Percentiles rank a stretch among this genome's conserved stretches.
phyloP scores from a whole-genome alignment of 2,329 filamentous ascomycete species.

The Penicillium polonicum region DNA sequence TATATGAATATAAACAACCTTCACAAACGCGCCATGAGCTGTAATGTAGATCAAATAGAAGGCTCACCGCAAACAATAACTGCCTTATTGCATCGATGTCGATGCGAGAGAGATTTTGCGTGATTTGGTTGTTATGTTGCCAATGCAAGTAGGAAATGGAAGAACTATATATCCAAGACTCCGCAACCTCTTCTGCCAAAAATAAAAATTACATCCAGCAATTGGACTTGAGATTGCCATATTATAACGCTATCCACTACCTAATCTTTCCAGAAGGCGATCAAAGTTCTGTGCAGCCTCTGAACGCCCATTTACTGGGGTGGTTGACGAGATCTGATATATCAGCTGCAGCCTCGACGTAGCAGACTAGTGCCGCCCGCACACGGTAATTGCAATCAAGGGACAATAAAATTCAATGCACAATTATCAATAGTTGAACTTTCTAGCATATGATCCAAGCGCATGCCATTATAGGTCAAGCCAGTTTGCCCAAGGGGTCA shows the following conservation, averaged over 20 bases:
- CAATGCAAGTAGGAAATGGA: neutral
- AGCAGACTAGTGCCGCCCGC: neutral
- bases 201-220: neutral
- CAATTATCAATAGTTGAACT: conserved; percentile 1
- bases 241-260: neutral
- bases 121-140: neutral
- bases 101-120: neutral
- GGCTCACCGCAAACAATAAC: neutral
- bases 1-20: neutral
- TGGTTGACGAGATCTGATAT: neutral
- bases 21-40: neutral
- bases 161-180: neutral
- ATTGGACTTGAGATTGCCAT: neutral
- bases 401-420: conserved; percentile 3
- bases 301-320: neutral
- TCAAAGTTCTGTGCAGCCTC: neutral
- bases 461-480: neutral
- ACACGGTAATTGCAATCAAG: conserved; percentile 8
- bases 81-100: neutral
- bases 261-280: neutral
- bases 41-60: neutral
- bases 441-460: conserved; percentile 7
- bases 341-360: neutral
- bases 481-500: neutral
- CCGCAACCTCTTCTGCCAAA: too few relatives aligned